phyloP scores from a whole-genome alignment of 169 alveolate genomes.

The Toxoplasma gondii region DNA sequence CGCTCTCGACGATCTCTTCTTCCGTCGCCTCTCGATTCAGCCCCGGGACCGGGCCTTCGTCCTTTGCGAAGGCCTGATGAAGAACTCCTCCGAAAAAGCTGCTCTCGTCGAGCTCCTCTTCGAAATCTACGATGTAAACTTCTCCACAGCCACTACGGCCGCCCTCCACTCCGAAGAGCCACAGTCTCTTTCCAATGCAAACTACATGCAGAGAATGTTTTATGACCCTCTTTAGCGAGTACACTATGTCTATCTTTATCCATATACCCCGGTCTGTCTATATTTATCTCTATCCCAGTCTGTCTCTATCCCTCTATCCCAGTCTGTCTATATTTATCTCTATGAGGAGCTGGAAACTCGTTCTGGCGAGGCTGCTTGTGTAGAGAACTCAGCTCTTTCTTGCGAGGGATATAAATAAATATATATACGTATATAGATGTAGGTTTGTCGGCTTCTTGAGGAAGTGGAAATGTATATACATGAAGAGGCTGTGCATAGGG shows the following conservation, averaged over 20 bases:
- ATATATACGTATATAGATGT: too few relatives aligned
- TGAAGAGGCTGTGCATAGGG: too few relatives aligned
- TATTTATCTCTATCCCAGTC: neutral
- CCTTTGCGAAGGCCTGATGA: conserved; percentile 2
- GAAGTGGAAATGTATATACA: too few relatives aligned
- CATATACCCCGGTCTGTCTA: neutral
- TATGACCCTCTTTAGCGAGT: neutral
- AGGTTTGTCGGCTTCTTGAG: too few relatives aligned
- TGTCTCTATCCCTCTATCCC: neutral
- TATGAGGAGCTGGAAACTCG: too few relatives aligned
- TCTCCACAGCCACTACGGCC: neutral
- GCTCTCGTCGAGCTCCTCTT: conserved; percentile 32
- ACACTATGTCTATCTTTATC: neutral
- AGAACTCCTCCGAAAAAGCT: neutral
- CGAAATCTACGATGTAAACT: neutral
- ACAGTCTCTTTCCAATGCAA: neutral
- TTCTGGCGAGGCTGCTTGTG: too few relatives aligned
- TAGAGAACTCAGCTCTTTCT: too few relatives aligned
- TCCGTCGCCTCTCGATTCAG: neutral
- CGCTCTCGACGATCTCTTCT: conserved; percentile 6
- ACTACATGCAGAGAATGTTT: neutral
- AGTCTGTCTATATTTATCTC: neutral
- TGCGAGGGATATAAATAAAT: too few relatives aligned
- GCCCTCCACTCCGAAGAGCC: neutral
- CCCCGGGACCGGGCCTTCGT: conserved; percentile 20